phyloP scores from a whole-genome alignment of 164 flowering plant genomes.

The Stephania yunnanensis region DNA sequence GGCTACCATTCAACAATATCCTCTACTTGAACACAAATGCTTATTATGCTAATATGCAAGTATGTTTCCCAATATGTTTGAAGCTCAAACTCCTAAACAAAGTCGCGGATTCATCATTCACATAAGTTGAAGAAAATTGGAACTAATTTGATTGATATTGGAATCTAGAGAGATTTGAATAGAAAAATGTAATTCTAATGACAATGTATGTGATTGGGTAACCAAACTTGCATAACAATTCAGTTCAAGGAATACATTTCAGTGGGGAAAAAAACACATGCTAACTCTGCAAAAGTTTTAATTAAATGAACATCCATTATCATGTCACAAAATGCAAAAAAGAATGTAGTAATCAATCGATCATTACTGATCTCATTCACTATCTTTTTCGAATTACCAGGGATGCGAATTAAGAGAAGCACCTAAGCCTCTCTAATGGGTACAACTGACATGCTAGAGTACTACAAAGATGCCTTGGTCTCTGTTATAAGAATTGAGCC shows the following conservation, averaged over 20 bases:
- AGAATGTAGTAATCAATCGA: not conserved
- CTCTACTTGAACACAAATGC: too few relatives aligned
- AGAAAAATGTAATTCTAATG: not conserved
- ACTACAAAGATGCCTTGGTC: conserved; percentile 1
- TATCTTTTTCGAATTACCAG: not conserved
- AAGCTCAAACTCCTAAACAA: too few relatives aligned
- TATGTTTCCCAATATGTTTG: too few relatives aligned
- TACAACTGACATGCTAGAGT: not conserved
- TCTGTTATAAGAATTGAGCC: conserved; percentile 53
- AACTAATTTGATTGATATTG: not conserved
- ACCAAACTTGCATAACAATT: conserved; percentile 7
- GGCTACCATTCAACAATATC: too few relatives aligned
- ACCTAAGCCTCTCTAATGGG: not conserved
- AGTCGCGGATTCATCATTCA: too few relatives aligned
- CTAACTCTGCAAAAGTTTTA: conserved; percentile 9
- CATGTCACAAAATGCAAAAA: not conserved
- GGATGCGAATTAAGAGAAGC: not conserved
- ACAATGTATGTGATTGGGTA: not conserved
- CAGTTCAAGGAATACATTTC: conserved; percentile 3
- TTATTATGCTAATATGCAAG: too few relatives aligned
- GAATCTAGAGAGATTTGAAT: not conserved
- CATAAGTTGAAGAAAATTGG: not conserved
- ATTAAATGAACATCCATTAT: not conserved
- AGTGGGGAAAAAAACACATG: not conserved
- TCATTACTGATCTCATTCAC: conserved; percentile 1